Evolutionary conservation across 345 rosid genomes (phyloP).

Genomic region (Eucalyptus virginea): DNA sequence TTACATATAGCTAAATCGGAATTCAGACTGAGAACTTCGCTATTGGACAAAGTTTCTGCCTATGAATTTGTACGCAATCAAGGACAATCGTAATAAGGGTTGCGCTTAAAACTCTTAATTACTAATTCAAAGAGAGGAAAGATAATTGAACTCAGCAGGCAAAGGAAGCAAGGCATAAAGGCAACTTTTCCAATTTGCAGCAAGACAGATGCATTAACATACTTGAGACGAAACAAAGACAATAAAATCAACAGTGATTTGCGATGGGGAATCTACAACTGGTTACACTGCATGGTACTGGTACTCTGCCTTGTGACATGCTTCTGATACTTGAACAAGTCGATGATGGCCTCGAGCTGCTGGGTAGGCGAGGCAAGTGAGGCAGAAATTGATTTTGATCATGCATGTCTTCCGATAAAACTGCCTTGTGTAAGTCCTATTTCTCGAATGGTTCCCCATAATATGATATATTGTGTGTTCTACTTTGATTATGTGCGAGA

Average conservation of each 20-base stretch:
- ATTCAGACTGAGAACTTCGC: background rate
- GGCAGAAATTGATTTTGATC: background rate
- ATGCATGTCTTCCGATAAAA: background rate
- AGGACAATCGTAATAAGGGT: no score
- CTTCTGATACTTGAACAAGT: background rate
- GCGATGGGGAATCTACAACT: no score
- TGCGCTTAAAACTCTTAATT: background rate
- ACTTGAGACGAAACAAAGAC: background rate
- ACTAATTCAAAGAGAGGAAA: background rate
- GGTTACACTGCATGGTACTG: background rate
- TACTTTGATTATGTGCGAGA: accelerated
- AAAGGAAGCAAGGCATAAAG: background rate
- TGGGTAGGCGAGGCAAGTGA: background rate
- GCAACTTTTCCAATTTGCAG: background rate
- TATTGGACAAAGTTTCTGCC: background rate
- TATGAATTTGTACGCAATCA: background rate
- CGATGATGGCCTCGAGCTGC: background rate
- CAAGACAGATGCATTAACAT: background rate
- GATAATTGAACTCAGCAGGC: background rate
- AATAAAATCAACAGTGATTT: no score
- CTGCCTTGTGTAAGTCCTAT: background rate
- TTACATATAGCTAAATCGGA: background rate
- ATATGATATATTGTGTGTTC: no score
- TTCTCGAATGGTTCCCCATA: no score
- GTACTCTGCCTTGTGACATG: background rate